These are phyloP conservation scores for Fusarium sp. DNA, from an alignment of 2,329 filamentous ascomycete species.

Conservation along the genomic window DNA sequence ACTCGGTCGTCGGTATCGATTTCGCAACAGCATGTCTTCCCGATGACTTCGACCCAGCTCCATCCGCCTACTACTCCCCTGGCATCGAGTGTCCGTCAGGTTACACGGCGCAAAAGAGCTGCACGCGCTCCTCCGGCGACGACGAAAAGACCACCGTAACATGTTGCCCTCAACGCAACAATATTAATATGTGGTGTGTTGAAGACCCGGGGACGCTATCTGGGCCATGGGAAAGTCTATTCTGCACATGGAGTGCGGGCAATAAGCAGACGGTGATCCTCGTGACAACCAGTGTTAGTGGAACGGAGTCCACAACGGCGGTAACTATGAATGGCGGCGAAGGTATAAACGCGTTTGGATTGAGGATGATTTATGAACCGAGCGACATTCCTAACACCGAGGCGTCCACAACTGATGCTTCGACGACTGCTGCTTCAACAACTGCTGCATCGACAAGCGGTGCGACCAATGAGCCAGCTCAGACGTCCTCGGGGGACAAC, in stretches of 20 bases:
- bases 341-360: conserved; percentile 55
- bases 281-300: conserved; percentile 46
- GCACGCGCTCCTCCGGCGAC: conserved; percentile 48
- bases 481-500: not conserved
- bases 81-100: conserved; percentile 53
- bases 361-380: conserved; percentile 56
- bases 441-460: conserved; percentile 8
- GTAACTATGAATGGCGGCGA: conserved; percentile 43
- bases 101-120: conserved; percentile 49
- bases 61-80: conserved; percentile 52
- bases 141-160: conserved; percentile 54
- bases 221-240: conserved; percentile 47
- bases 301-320: conserved; percentile 42
- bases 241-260: conserved; percentile 55
- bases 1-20: conserved; percentile 45
- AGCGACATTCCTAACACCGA: conserved; percentile 46
- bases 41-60: conserved; percentile 45
- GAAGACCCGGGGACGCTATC: conserved; percentile 43
- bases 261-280: conserved; percentile 41
- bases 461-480: conserved; percentile 2
- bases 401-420: conserved; percentile 13
- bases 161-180: conserved; percentile 53
- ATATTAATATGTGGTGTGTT: conserved; percentile 52
- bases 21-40: conserved; percentile 51
- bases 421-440: conserved; percentile 20